Percentiles rank a stretch among this genome's conserved stretches.
Evolutionary conservation across 345 rosid species (phyloP).

Genomic region (Arabis hirsuta): DNA sequence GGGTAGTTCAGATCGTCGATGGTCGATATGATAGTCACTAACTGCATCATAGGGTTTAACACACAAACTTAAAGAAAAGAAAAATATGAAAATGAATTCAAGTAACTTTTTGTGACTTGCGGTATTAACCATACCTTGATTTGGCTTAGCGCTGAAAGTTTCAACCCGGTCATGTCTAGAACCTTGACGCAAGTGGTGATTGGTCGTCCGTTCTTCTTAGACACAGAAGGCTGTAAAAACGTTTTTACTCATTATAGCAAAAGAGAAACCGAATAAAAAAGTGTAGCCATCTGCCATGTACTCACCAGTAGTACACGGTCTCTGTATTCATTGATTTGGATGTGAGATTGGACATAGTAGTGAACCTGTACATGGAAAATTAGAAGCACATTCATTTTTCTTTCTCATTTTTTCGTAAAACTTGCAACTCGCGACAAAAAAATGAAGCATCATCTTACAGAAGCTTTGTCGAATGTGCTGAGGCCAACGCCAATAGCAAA

Average conservation of each 20-base stretch:
- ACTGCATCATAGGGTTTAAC: slow-evolving; percentile 52
- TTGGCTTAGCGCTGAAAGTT: slow-evolving; percentile 83
- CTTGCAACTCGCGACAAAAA: slow-evolving; percentile 2
- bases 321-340: slow-evolving; percentile 93
- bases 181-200: slow-evolving; percentile 86
- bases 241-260: slow-evolving; percentile 25
- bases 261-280: neutral
- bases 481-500: slow-evolving; percentile 81
- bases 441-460: slow-evolving; percentile 56
- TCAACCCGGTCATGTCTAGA: slow-evolving; percentile 93
- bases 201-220: slow-evolving; percentile 74
- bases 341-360: slow-evolving; percentile 90
- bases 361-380: slow-evolving; percentile 59
- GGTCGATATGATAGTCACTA: slow-evolving; percentile 78
- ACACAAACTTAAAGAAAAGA: neutral
- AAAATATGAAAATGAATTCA: neutral
- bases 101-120: neutral
- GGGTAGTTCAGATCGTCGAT: slow-evolving; percentile 97
- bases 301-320: slow-evolving; percentile 89
- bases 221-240: slow-evolving; percentile 72
- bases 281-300: slow-evolving; percentile 12
- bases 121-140: slow-evolving; percentile 60
- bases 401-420: neutral
- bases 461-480: slow-evolving; percentile 90
- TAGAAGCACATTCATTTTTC: slow-evolving; percentile 8